phyloP scores from a whole-genome alignment of 1,139 yeast genomes.

The Yamadazyma songkhlaensis region DNA sequence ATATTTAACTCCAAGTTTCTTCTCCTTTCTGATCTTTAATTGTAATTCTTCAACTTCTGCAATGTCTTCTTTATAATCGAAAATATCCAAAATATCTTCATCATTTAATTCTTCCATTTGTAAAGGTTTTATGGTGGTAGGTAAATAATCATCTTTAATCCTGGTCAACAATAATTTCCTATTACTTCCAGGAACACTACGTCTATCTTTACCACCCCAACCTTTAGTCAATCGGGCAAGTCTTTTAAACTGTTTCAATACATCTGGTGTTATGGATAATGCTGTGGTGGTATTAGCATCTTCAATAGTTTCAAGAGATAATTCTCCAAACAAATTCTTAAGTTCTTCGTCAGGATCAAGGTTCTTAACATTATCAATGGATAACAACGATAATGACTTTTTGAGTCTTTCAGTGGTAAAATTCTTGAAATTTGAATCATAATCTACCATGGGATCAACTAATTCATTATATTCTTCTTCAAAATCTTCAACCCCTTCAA shows the following conservation, averaged over 20 bases:
- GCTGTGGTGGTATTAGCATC: conserved; percentile 70
- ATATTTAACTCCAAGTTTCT: conserved; percentile 50
- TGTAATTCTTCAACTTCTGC: conserved; percentile 25
- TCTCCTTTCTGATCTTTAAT: conserved; percentile 42
- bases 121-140: conserved; percentile 63
- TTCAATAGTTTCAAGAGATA: conserved; percentile 64
- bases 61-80: conserved; percentile 38
- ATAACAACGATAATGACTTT: conserved; percentile 37
- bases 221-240: conserved; percentile 65
- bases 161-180: conserved; percentile 67
- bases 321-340: conserved; percentile 67
- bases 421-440: conserved; percentile 42
- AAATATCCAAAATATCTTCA: conserved; percentile 37
- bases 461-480: conserved; percentile 31
- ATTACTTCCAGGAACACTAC: conserved; percentile 69
- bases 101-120: conserved; percentile 54
- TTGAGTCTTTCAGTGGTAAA: conserved; percentile 44
- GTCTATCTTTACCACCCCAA: conserved; percentile 80
- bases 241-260: conserved; percentile 59
- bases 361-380: conserved; percentile 46
- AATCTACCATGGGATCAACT: conserved; percentile 31
- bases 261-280: conserved; percentile 62
- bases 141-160: conserved; percentile 80
- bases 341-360: conserved; percentile 83
- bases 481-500: conserved; percentile 25